These are phyloP conservation scores for Aquilaria malaccensis DNA, from an alignment of 345 rosid genomes.

Conservation along the genomic window DNA sequence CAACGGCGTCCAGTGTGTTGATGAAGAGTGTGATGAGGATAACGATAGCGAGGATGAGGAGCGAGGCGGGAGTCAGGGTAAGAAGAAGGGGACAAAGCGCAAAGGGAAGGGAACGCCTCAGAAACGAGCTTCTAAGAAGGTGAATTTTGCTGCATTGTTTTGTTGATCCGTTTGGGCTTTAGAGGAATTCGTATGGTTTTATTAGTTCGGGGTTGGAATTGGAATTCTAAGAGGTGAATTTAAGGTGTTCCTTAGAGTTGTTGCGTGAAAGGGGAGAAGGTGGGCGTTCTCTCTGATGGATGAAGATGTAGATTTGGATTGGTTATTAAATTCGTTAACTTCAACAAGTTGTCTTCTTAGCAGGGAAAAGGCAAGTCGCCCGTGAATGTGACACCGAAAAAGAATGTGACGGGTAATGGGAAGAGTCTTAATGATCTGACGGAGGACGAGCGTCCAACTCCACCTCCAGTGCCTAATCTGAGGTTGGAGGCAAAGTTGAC, in stretches of 20 bases:
- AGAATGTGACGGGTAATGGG: conserved; percentile 29
- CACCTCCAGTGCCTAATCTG: conserved; percentile 48
- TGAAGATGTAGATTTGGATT: too few species aligned
- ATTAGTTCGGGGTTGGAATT: background rate
- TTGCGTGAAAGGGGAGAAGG: background rate
- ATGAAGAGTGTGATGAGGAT: conserved; percentile 14
- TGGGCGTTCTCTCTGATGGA: background rate
- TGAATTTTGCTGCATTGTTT: conserved; percentile 4
- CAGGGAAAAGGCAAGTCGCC: conserved; percentile 39
- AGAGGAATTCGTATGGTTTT: background rate
- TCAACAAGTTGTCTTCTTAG: background rate
- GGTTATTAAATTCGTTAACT: background rate
- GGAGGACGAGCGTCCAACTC: conserved; percentile 16
- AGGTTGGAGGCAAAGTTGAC: conserved; percentile 68
- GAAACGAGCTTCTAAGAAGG: conserved; percentile 47
- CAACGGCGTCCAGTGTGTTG: conserved; percentile 21
- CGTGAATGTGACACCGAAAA: conserved; percentile 45
- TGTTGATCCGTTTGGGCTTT: too few species aligned
- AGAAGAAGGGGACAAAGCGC: conserved; percentile 35
- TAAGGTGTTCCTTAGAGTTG: too few species aligned
- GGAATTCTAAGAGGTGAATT: too few species aligned
- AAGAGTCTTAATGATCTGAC: conserved; percentile 15
- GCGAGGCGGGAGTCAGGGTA: conserved; percentile 48
- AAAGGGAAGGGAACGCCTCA: conserved; percentile 41
- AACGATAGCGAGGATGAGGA: conserved; percentile 37